Evolutionary conservation across 2,329 filamentous ascomycete species (phyloP).

Genomic region (Botryosphaeria agaves): DNA sequence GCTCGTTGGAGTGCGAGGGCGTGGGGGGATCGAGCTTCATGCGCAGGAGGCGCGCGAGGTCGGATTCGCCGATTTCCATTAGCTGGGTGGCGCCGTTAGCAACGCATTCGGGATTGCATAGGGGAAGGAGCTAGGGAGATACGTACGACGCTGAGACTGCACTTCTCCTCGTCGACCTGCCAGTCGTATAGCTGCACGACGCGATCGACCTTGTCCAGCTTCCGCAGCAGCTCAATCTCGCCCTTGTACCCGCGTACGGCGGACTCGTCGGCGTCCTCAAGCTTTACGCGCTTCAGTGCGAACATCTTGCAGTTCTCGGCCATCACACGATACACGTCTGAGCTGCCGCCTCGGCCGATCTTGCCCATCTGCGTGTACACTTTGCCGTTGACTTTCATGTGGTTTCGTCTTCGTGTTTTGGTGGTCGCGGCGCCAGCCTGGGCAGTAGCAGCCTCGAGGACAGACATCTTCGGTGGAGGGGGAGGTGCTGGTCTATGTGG

Average conservation of each 20-base stretch:
- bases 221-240: constrained; percentile 80
- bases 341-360: constrained; percentile 82
- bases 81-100: constrained; percentile 36
- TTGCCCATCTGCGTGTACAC: constrained; percentile 79
- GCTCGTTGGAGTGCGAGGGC: constrained; percentile 5
- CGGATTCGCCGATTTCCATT: constrained; percentile 94
- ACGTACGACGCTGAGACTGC: constrained; percentile 68
- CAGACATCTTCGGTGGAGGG: constrained; percentile 90
- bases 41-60: constrained; percentile 73
- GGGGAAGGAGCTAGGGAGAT: background rate
- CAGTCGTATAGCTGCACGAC: constrained; percentile 85
- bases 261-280: constrained; percentile 74
- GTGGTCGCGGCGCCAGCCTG: constrained; percentile 65
- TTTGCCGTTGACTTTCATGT: constrained; percentile 79
- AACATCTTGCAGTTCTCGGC: constrained; percentile 94
- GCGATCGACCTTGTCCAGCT: constrained; percentile 67
- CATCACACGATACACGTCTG: constrained; percentile 89
- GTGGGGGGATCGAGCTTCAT: constrained; percentile 40
- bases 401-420: constrained; percentile 57
- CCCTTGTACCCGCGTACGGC: constrained; percentile 81
- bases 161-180: constrained; percentile 85
- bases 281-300: constrained; percentile 79
- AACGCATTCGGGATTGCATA: background rate
- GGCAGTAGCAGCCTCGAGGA: constrained; percentile 78
- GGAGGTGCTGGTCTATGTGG: constrained; percentile 58